Percentiles rank a stretch among this genome's conserved stretches.
phyloP scores from a whole-genome alignment of 1,284 basidiomycete species.

The Takashimella koratensis region DNA sequence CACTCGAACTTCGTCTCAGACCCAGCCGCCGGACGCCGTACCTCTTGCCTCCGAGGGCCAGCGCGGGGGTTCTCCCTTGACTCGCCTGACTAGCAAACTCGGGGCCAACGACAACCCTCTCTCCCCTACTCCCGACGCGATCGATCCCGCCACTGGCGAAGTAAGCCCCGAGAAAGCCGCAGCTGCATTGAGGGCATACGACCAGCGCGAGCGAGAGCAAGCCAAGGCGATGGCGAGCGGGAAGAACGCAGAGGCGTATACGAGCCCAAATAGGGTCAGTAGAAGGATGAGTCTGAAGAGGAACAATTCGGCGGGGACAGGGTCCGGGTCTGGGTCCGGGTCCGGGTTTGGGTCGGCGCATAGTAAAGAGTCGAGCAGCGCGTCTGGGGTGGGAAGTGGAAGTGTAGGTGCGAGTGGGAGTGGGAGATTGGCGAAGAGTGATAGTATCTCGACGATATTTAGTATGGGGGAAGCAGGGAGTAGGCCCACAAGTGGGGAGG shows the following conservation, averaged over 20 bases:
- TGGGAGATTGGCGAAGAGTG: constrained; percentile 17
- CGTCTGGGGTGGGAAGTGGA: constrained; percentile 1
- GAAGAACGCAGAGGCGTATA: constrained; percentile 23
- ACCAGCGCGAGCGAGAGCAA: constrained; percentile 29
- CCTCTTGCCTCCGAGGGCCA: neutral
- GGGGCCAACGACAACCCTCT: constrained; percentile 8
- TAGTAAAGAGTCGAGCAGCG: constrained; percentile 2
- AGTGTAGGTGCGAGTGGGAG: constrained; percentile 2
- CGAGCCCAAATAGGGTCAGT: constrained; percentile 21
- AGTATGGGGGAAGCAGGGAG: constrained; percentile 19
- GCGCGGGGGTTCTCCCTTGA: constrained; percentile 14
- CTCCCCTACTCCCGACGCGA: constrained; percentile 5
- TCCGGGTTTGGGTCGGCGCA: neutral
- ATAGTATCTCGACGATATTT: constrained; percentile 28
- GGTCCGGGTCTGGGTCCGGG: too few relatives aligned
- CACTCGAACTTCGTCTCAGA: neutral
- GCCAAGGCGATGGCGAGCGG: constrained; percentile 28
- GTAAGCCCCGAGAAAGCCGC: constrained; percentile 4
- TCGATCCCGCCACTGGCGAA: constrained; percentile 1
- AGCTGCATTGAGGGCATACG: constrained; percentile 32
- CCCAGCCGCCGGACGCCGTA: neutral
- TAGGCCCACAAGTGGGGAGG: constrained; percentile 19
- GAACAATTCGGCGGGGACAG: neutral
- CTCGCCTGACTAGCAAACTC: constrained; percentile 22
- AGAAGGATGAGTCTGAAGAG: neutral